Evolutionary conservation across 73 alveolate genomes (phyloP).

Genomic region (Paramecium biaurelia): DNA sequence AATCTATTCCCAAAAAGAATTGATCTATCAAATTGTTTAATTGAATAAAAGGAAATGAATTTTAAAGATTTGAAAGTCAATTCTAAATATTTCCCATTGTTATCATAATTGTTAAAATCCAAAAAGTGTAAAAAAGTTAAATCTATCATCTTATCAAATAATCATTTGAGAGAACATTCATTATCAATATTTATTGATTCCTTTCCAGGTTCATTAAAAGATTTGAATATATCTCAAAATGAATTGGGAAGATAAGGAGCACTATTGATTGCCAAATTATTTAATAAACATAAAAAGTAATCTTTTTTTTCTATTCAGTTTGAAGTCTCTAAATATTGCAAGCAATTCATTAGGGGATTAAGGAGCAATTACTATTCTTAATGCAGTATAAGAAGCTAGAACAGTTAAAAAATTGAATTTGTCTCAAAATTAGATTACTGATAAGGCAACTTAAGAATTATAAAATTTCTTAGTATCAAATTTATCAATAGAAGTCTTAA

Average conservation of each 20-base stretch:
- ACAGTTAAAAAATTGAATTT: not conserved
- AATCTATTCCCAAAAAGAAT: constrained; percentile 33
- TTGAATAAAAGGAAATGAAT: not conserved
- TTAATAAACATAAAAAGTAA: not conserved
- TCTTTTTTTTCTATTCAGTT: not conserved
- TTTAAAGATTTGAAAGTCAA: not conserved
- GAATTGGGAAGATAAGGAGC: constrained; percentile 36
- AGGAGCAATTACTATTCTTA: not conserved
- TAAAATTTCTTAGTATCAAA: not conserved
- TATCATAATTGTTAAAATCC: not conserved
- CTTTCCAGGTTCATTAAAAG: not conserved
- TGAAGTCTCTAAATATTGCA: not conserved
- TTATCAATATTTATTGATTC: constrained; percentile 24
- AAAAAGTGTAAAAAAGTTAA: not conserved
- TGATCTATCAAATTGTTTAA: not conserved
- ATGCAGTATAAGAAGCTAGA: not conserved
- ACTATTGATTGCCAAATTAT: not conserved
- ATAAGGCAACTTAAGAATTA: not conserved
- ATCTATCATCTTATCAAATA: not conserved
- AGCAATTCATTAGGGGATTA: not conserved
- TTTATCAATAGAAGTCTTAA: not conserved
- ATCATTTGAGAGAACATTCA: not conserved
- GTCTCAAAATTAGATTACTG: not conserved
- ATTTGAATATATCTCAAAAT: not conserved
- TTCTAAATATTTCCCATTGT: constrained; percentile 15